Evolutionary conservation across 176 grass and related monocot genomes (phyloP), one percentile per base, ranked within the genome.

Genomic region (Saccharum spontaneum): DNA sequence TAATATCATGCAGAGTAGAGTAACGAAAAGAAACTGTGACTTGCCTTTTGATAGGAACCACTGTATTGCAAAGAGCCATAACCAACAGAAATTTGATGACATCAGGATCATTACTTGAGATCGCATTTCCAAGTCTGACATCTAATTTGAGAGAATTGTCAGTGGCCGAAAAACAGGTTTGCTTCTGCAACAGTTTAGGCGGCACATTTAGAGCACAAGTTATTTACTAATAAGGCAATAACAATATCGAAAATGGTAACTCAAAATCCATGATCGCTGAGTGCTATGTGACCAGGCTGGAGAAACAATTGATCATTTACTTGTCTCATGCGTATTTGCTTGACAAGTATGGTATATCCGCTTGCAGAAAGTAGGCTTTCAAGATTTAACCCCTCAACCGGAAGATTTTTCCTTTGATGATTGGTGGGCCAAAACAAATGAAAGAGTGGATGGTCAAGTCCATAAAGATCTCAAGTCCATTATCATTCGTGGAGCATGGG

Each of bases 41-140:
- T 85, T 86, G 69, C 95, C 95, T 89, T 91, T 88, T 95, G 57
- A 95, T 83, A 85, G 95, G 95, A 63, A 95, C 62, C 71, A 95
- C 93, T 34, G 95, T 98, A 79, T 98, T 98, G 89, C 95, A 98
- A 79, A 98, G 82, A 91, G 95, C 69, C 93, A 98, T 98, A 36
- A 92, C 81, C 85, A 89, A 90, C 30, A 98, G 48, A 89, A 93
- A 98, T 88, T 87, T 93, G 62, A 98, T 81, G 37, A 95, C 83
- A 92, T 95, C 85, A 77, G 91, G 85, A 85, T 93, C 89, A 60
- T 86, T 87, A 90, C 70, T 89, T 83, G 83, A 74, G 75, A 98
- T 73, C 82, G 95, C 93, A 87, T 98, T 89, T 54, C 87, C 67
- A 84, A 98, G 85, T 83, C 87, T 85, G 22, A 17, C 87, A 91